Evolutionary conservation across 2,329 filamentous ascomycete genomes (phyloP).

Genomic region (Verticillium nubilum): DNA sequence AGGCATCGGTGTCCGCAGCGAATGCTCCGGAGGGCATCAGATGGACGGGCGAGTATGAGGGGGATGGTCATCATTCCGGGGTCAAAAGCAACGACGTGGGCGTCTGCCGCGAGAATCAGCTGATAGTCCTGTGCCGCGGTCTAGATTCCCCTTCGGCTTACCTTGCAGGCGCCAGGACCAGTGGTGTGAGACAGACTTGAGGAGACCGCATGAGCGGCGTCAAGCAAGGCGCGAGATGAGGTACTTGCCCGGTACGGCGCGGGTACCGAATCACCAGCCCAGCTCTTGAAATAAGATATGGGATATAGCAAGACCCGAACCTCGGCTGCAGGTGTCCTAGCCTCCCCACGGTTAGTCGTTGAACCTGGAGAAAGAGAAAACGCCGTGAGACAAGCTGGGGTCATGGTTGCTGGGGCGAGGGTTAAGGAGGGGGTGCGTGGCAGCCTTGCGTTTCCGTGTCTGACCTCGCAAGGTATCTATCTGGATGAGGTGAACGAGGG

Average conservation of each 20-base stretch:
- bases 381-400: neutral
- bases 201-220: too few relatives aligned
- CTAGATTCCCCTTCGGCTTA: neutral
- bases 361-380: too few relatives aligned
- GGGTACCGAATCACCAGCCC: too few relatives aligned
- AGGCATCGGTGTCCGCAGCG: neutral
- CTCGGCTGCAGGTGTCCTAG: too few relatives aligned
- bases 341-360: too few relatives aligned
- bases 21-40: neutral
- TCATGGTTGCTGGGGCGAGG: neutral
- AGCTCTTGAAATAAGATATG: too few relatives aligned
- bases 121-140: neutral
- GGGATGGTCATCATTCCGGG: neutral
- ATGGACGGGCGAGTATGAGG: neutral
- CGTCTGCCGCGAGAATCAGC: neutral
- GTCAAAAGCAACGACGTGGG: neutral
- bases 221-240: too few relatives aligned
- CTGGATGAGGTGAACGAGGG: neutral
- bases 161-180: neutral
- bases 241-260: too few relatives aligned
- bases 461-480: neutral
- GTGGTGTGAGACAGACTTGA: neutral
- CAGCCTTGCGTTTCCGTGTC: too few relatives aligned
- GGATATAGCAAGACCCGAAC: too few relatives aligned
- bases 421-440: too few relatives aligned